A percentile compares a stretch with the other conserved stretches of the same genome.
Evolutionary conservation across 805 yeast genomes (phyloP).

Genomic region (Yarrowia yakushimensis): DNA sequence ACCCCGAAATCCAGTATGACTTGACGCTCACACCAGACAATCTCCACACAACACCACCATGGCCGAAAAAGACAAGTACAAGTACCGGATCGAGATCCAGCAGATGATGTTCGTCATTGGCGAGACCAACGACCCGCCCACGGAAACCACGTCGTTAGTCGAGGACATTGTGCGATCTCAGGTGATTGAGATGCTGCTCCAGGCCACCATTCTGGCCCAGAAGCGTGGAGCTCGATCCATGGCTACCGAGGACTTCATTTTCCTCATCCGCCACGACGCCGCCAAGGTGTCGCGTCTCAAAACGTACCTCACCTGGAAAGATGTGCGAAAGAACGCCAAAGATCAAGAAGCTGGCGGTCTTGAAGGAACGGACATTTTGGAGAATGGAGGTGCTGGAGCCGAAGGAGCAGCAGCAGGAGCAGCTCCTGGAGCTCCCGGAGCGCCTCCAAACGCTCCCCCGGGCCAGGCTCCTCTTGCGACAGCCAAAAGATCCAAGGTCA

Average conservation of each 20-base stretch:
- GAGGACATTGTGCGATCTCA: conserved; percentile 95
- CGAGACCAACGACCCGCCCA: conserved; percentile 90
- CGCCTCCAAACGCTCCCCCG: neutral
- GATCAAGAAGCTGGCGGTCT: conserved; percentile 63
- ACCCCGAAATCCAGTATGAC: neutral
- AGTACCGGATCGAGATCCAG: conserved; percentile 88
- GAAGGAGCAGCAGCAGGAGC: neutral
- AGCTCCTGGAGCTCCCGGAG: neutral
- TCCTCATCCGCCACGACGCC: conserved; percentile 83
- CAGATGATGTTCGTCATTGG: conserved; percentile 99
- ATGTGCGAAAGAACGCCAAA: conserved; percentile 78
- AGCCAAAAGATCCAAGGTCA: conserved; percentile 65
- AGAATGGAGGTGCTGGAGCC: conserved; percentile 43
- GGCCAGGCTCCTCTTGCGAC: conserved; percentile 30
- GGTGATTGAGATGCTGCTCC: conserved; percentile 79
- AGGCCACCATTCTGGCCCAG: conserved; percentile 73
- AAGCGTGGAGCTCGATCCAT: conserved; percentile 78
- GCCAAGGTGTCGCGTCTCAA: conserved; percentile 90
- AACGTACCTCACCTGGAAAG: conserved; percentile 95
- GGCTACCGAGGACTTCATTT: conserved; percentile 89
- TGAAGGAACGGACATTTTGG: conserved; percentile 52
- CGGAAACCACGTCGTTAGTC: conserved; percentile 84
- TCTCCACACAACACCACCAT: neutral
- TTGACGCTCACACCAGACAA: neutral
- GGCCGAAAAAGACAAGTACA: conserved; percentile 42